phyloP scores from a whole-genome alignment of 495 filamentous ascomycete genomes.

The Penicillium subrubescens region DNA sequence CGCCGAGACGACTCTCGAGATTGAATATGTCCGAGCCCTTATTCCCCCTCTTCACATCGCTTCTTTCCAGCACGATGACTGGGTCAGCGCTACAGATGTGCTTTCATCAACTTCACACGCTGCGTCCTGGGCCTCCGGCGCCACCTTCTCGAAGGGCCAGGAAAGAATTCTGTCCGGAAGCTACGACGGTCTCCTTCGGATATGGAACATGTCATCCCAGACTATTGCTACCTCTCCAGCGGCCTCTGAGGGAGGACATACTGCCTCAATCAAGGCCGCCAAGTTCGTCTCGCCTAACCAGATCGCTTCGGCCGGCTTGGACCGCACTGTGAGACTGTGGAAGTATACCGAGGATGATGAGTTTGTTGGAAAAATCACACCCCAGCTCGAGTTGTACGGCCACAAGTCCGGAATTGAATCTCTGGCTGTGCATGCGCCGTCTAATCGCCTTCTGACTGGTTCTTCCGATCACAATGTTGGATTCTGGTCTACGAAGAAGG shows the following conservation, averaged over 20 bases:
- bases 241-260: conserved; percentile 68
- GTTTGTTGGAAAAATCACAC: conserved; percentile 64
- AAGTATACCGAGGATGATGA: conserved; percentile 70
- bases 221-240: conserved; percentile 69
- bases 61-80: conserved; percentile 93
- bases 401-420: conserved; percentile 76
- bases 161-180: conserved; percentile 82
- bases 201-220: conserved; percentile 88
- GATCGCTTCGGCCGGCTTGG: conserved; percentile 78
- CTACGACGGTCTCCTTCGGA: conserved; percentile 82
- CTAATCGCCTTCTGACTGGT: conserved; percentile 78
- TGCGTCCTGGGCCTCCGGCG: conserved; percentile 54
- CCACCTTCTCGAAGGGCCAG: conserved; percentile 46
- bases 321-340: conserved; percentile 85
- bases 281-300: conserved; percentile 76
- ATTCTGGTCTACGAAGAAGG: conserved; percentile 79
- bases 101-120: conserved; percentile 67
- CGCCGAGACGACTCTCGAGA: conserved; percentile 77
- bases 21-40: conserved; percentile 91
- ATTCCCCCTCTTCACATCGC: conserved; percentile 84
- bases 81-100: conserved; percentile 91
- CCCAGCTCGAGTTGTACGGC: conserved; percentile 82
- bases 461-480: conserved; percentile 78
- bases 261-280: conserved; percentile 71
- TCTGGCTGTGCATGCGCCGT: conserved; percentile 73